A percentile compares a stretch with the other conserved stretches of the same genome.
Conservation (phyloP, 768 basidiomycete genomes). For the Tylopilus subfusipes region DNA sequence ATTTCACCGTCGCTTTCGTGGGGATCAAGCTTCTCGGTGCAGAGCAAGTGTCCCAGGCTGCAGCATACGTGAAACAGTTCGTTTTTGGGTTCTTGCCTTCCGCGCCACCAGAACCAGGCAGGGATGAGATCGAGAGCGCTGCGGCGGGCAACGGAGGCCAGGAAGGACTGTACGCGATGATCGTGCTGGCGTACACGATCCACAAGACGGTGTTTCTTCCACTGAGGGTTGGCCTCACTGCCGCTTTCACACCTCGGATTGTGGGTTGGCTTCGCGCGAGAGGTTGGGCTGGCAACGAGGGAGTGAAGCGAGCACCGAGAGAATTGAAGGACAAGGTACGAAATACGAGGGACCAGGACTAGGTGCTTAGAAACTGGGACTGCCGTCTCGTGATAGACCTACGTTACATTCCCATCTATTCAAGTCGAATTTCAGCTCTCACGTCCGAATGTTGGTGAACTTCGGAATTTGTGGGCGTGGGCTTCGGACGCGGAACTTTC, state of each 20-base stretch:
- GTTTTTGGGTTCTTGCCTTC: constrained; percentile 44
- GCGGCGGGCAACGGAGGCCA: constrained; percentile 40
- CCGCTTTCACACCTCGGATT: constrained; percentile 78
- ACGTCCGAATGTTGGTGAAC: no score
- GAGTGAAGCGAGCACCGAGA: constrained; percentile 58
- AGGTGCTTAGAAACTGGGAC: no score
- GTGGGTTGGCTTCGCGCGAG: constrained; percentile 77
- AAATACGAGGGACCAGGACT: constrained; percentile 22
- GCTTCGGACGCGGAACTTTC: no score
- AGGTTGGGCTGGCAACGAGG: constrained; percentile 81
- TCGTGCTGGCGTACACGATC: constrained; percentile 88
- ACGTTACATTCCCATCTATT: constrained; percentile 14
- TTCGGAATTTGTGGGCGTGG: no score
- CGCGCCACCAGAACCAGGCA: constrained; percentile 61
- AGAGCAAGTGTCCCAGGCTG: constrained; percentile 76
- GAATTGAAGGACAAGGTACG: constrained; percentile 38
- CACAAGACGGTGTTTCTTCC: constrained; percentile 95
- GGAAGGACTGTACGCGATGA: constrained; percentile 86
- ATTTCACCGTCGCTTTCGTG: constrained; percentile 82
- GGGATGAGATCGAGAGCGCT: constrained; percentile 55
- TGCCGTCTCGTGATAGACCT: constrained; percentile 1
- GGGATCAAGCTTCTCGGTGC: constrained; percentile 86
- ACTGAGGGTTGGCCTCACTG: constrained; percentile 84
- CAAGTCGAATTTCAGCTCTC: constrained; percentile 3
- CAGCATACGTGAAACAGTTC: constrained; percentile 52